Evolutionary conservation across 176 grass and related monocot genomes (phyloP), one percentile per base, ranked within the genome.

Genomic region (Metroxylon sagu): DNA sequence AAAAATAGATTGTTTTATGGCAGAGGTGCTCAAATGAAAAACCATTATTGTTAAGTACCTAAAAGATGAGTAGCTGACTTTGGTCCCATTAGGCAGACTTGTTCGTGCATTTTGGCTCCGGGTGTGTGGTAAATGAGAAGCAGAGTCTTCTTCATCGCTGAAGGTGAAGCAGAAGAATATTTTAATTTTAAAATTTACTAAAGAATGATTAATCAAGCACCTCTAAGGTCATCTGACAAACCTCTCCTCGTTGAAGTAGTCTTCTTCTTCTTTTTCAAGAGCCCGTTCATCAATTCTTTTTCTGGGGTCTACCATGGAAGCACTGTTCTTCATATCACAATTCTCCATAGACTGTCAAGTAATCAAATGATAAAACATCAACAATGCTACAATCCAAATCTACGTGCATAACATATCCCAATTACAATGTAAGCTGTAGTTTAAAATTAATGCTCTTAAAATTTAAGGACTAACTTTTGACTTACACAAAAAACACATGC

Each of bases 201-300:
- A 43, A 43, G 35, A 14, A 43, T 43, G 35, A 43, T 3, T 43
- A 43, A 43, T 43, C 35, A 43, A 12, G 35, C 14, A 50, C 18
- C 4, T 64, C 3, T 53, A 64, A 8, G 17, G 25, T 12, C 25
- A 63, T 19, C n/a, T 4, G 28, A 80, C 57, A 60, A 69, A 96
- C 92, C 83, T 96, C 48, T 85, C 77, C 69, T 84, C 84, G 27
- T 76, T 82, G 55, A 88, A 85, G 60, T 87, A 85, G 14, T 85
- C 86, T 73, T 90, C 86, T 67, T 95, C 82, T 70, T 85, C 72
- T 18, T 90, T 90, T 58, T 80, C 75, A 59, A 77, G 64, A 72
- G 71, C 83, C 58, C 83, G 77, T 71, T 82, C 77, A 21, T 88
- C 78, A 50, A 61, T 48, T 71, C 74, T 84, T 70, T 83, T 96